Percentiles rank a stretch among this genome's conserved stretches.
These are phyloP conservation scores for Penicillium sp. DNA, from an alignment of 2,329 filamentous ascomycete species.

Conservation along the genomic window DNA sequence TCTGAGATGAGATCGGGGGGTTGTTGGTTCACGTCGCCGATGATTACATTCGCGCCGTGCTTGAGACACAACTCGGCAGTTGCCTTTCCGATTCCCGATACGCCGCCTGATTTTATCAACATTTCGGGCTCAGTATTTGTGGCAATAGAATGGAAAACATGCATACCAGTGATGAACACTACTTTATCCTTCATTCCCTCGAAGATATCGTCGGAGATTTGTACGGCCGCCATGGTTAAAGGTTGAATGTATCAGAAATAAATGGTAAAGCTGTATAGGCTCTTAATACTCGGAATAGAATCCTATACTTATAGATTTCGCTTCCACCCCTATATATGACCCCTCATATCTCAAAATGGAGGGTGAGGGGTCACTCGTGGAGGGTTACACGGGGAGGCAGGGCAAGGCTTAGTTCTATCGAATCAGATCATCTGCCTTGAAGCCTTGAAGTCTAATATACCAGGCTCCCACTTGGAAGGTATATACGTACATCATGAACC, in stretches of 20 bases:
- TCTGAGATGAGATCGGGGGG: conserved; percentile 26
- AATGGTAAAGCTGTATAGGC: neutral
- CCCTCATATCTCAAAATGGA: neutral
- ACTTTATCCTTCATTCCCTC: neutral
- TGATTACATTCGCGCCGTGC: conserved; percentile 55
- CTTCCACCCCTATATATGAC: neutral
- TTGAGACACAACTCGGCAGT: conserved; percentile 53
- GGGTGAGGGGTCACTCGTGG: too few species aligned
- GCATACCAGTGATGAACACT: conserved; percentile 50
- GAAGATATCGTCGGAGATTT: neutral
- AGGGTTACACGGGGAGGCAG: too few species aligned
- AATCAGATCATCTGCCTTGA: too few species aligned
- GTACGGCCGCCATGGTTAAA: neutral
- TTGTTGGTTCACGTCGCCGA: conserved; percentile 51
- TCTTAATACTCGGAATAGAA: neutral
- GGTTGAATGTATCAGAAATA: neutral
- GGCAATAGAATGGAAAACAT: neutral
- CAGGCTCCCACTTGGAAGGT: too few species aligned
- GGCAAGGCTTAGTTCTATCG: too few species aligned
- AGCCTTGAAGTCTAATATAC: too few species aligned
- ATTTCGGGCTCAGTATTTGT: neutral
- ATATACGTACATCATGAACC: too few species aligned
- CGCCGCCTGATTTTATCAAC: conserved; percentile 46
- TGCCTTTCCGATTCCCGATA: conserved; percentile 60
- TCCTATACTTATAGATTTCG: neutral